Conservation (phyloP, 331 rosid genomes). For the Malus hybrid region DNA sequence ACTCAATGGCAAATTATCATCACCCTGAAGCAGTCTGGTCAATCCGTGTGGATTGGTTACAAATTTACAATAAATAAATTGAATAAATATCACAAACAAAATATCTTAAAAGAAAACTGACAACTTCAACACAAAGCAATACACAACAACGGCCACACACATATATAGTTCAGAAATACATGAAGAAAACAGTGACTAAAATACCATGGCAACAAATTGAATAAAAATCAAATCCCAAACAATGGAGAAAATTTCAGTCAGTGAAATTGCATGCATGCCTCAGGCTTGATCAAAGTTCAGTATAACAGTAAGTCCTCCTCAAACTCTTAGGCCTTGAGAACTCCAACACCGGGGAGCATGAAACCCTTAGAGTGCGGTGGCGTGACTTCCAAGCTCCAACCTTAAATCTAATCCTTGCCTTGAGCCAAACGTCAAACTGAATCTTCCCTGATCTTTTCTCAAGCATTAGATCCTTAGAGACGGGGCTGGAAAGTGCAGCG, state of each 20-base stretch:
- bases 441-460: constrained; percentile 37
- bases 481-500: constrained; percentile 31
- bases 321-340: constrained; percentile 33
- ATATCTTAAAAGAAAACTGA: too few species aligned
- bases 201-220: too few species aligned
- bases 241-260: background rate
- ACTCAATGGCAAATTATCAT: too few species aligned
- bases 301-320: constrained; percentile 39
- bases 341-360: constrained; percentile 47
- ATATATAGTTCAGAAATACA: background rate
- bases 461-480: constrained; percentile 31
- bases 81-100: too few species aligned
- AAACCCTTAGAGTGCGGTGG: constrained; percentile 34
- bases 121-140: too few species aligned
- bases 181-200: background rate
- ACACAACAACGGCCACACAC: background rate
- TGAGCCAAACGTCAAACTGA: constrained; percentile 31
- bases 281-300: constrained; percentile 31
- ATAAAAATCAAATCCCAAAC: constrained; percentile 2
- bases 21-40: too few species aligned
- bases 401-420: constrained; percentile 46
- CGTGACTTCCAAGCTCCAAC: constrained; percentile 50
- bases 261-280: background rate
- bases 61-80: too few species aligned
- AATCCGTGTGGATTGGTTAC: too few species aligned